Conservation (phyloP, 2,329 filamentous ascomycete species). For the Ciborinia camelliae region DNA sequence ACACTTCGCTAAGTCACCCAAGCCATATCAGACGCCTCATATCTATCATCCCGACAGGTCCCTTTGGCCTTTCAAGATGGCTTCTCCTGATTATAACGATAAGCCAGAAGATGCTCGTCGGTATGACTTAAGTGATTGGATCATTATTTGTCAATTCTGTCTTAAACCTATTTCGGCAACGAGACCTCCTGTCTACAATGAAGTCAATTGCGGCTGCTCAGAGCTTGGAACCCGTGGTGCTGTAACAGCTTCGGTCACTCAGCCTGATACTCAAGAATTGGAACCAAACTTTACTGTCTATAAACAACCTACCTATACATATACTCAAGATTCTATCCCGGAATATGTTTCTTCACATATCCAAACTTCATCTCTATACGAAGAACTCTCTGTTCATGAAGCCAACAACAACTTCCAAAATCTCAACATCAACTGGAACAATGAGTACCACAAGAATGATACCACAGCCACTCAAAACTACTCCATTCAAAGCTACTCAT, state of each 20-base stretch:
- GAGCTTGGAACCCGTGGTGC: conserved; percentile 21
- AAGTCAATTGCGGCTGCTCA: conserved; percentile 32
- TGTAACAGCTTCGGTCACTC: neutral
- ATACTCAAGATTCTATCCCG: neutral
- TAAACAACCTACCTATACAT: conserved; percentile 20
- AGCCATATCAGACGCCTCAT: conserved; percentile 7
- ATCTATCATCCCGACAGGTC: conserved; percentile 17
- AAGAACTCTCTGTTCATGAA: too few species aligned
- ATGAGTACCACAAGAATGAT: neutral
- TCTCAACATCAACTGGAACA: neutral
- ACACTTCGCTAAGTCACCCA: conserved; percentile 19
- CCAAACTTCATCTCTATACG: neutral
- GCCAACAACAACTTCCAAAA: neutral
- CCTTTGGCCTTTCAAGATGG: conserved; percentile 13
- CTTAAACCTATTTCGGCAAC: conserved; percentile 28
- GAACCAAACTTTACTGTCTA: conserved; percentile 19
- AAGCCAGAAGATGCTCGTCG: conserved; percentile 14
- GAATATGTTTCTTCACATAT: neutral
- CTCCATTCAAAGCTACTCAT: neutral
- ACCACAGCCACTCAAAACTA: neutral
- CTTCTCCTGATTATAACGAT: conserved; percentile 21
- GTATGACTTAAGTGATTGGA: conserved; percentile 26
- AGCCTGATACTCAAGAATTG: neutral
- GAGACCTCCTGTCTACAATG: conserved; percentile 30
- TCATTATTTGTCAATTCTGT: conserved; percentile 25